phyloP scores from a whole-genome alignment of 176 grass and related monocot genomes.

The Aegilops umbellulata region DNA sequence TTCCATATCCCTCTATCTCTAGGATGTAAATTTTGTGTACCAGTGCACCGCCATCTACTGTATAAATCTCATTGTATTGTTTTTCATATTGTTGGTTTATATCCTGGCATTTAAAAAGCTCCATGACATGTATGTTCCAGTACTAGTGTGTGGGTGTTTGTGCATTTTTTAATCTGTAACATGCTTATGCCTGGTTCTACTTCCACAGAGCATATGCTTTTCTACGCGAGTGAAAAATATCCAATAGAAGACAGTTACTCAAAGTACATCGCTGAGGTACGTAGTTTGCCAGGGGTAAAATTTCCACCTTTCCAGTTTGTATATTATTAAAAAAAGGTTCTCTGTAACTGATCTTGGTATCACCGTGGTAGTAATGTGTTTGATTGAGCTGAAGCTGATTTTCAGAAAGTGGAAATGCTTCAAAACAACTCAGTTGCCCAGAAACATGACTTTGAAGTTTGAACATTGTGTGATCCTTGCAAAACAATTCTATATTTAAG shows the following conservation, averaged over 20 bases:
- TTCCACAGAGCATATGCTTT: slow-evolving; percentile 95
- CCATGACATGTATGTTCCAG: slow-evolving; percentile 1
- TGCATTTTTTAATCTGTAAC: background rate
- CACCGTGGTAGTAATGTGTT: background rate
- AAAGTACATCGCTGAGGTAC: slow-evolving; percentile 92
- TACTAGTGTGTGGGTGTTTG: slow-evolving; percentile 2
- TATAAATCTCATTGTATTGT: slow-evolving; percentile 1
- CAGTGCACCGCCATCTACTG: background rate
- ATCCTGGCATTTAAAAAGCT: slow-evolving; percentile 20
- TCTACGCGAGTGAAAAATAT: slow-evolving; percentile 98
- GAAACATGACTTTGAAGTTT: background rate
- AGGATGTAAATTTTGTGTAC: background rate
- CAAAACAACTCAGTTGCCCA: background rate
- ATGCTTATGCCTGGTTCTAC: background rate
- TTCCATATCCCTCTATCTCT: slow-evolving; percentile 6
- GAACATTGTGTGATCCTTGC: background rate
- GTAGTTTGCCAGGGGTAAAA: slow-evolving; percentile 13
- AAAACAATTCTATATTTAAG: slow-evolving; percentile 3
- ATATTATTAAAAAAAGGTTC: background rate
- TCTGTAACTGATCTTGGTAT: slow-evolving; percentile 11
- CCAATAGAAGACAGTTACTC: slow-evolving; percentile 84
- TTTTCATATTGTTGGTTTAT: slow-evolving; percentile 10
- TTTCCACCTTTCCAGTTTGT: background rate
- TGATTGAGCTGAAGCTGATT: background rate
- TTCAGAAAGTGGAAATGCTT: slow-evolving; percentile 19